Base-by-base conservation (phyloP, 2,329 filamentous ascomycete genomes). In the Aspergillus sp. region DNA sequence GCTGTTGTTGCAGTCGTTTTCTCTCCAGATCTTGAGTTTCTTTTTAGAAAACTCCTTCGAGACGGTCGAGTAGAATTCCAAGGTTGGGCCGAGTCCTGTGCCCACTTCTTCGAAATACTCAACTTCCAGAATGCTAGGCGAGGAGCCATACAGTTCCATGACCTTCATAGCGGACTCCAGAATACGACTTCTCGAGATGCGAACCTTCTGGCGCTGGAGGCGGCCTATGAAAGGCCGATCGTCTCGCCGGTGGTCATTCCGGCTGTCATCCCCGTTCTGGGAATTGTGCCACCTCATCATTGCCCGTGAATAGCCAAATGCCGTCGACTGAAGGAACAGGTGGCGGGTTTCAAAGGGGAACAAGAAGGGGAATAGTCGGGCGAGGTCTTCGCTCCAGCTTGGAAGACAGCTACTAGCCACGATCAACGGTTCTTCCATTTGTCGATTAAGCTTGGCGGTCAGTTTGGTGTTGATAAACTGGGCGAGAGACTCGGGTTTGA, bases 71-170 rank as follows among this genome's bases (percentile, higher is more conserved):
- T 99, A 99, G 74, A 99, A 99, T 73, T 99, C 95, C 14, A 99
- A 84, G 0, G 95, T 99, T 4, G 95, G 95, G 0, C 95, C 95
- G 50, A 99, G 83, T 51, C 95, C 95, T 24, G 96, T 99, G 58
- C 95, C 95, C 22, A 99, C 95, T 77, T 99, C 95, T 70, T 98
- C 95, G 67, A 99, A 99, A 71, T 99, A 99, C 71, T 99, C 96
- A 2, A 99, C 94, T 72, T 99, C 95, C 0, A 99, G 80, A 29
- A 98, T 91, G 73, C 94, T 98, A 60, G 96, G 91, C 1, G 94
- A 96, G n/a, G 91, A 91, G 0, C 95, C 95, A 69, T 99, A 99
- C 2, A 98, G 85, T 68, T 99, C 94, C 94, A 99, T 98, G 31
- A 99, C 95, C 77, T 99, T 99, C 74, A 98, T 83, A 0, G 95